Conservation (phyloP, 768 basidiomycete species). For the Agaricus subrufescens region DNA sequence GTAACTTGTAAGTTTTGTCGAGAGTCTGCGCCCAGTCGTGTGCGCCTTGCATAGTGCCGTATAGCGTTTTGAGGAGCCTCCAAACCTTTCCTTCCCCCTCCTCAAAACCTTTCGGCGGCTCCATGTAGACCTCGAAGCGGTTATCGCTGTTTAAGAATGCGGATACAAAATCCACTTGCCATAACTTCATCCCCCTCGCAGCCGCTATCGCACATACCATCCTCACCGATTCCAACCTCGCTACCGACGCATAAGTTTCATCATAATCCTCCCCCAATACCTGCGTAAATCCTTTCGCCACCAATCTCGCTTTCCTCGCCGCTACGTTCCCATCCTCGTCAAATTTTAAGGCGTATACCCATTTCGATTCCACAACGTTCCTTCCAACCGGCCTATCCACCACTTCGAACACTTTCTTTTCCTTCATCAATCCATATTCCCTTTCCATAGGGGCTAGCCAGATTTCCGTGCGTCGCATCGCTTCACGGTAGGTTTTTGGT, state of each 20-base stretch:
- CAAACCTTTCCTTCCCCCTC: constrained; percentile 9
- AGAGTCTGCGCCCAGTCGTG: constrained; percentile 8
- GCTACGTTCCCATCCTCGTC: constrained; percentile 13
- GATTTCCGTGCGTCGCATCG: constrained; percentile 2
- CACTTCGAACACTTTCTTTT: neutral
- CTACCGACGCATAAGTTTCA: constrained; percentile 15
- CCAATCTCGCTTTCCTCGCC: constrained; percentile 12
- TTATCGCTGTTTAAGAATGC: constrained; percentile 18
- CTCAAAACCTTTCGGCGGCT: constrained; percentile 8
- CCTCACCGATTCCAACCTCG: constrained; percentile 13
- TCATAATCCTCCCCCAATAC: constrained; percentile 13
- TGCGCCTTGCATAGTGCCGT: constrained; percentile 15
- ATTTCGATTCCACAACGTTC: constrained; percentile 11
- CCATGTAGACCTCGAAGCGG: constrained; percentile 15
- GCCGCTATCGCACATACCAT: constrained; percentile 15
- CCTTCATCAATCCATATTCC: neutral
- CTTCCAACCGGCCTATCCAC: constrained; percentile 8
- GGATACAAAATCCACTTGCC: constrained; percentile 16
- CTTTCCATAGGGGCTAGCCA: constrained; percentile 5
- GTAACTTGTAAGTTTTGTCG: constrained; percentile 8
- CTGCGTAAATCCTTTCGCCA: constrained; percentile 15
- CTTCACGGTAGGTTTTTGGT: neutral
- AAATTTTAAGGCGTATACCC: constrained; percentile 9
- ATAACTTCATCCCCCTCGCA: neutral
- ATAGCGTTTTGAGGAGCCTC: constrained; percentile 14